These are phyloP conservation scores for Vishniacozyma victoriae DNA, from an alignment of 768 basidiomycete species.

Conservation along the genomic window DNA sequence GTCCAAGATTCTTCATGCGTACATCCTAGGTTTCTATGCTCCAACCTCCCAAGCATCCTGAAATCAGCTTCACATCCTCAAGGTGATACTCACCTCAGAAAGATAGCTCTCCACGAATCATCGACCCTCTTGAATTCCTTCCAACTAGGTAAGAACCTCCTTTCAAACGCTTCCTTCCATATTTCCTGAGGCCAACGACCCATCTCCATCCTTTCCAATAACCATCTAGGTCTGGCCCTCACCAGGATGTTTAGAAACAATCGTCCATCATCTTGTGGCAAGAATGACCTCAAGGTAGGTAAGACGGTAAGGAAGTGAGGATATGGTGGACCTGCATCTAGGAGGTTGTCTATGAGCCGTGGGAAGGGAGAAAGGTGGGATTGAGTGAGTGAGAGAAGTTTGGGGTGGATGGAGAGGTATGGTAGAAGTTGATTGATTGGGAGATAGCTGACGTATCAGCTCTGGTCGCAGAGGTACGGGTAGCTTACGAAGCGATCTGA, in stretches of 20 bases:
- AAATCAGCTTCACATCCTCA: background rate
- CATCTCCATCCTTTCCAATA: constrained; percentile 34
- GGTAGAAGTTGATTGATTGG: constrained; percentile 22
- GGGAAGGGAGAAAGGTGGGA: constrained; percentile 35
- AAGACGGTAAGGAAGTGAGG: constrained; percentile 21
- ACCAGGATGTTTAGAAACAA: constrained; percentile 34
- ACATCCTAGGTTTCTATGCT: constrained; percentile 38
- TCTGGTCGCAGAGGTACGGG: background rate
- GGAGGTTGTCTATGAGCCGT: constrained; percentile 7
- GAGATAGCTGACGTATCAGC: constrained; percentile 25
- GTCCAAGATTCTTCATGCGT: constrained; percentile 46
- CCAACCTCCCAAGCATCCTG: constrained; percentile 30
- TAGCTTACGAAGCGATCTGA: constrained; percentile 37
- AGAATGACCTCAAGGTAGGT: constrained; percentile 22
- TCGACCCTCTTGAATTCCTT: constrained; percentile 27
- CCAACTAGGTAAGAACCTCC: constrained; percentile 41
- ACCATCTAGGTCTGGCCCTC: constrained; percentile 36
- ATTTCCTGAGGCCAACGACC: constrained; percentile 23
- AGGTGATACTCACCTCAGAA: constrained; percentile 27
- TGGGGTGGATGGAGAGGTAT: constrained; percentile 28
- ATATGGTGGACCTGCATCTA: constrained; percentile 27
- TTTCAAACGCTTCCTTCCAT: constrained; percentile 38
- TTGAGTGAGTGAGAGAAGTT: constrained; percentile 22
- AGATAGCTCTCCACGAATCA: constrained; percentile 38
- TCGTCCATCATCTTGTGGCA: constrained; percentile 19